Evolutionary conservation across 1,284 basidiomycete genomes (phyloP).

Genomic region (Irpex sp.): DNA sequence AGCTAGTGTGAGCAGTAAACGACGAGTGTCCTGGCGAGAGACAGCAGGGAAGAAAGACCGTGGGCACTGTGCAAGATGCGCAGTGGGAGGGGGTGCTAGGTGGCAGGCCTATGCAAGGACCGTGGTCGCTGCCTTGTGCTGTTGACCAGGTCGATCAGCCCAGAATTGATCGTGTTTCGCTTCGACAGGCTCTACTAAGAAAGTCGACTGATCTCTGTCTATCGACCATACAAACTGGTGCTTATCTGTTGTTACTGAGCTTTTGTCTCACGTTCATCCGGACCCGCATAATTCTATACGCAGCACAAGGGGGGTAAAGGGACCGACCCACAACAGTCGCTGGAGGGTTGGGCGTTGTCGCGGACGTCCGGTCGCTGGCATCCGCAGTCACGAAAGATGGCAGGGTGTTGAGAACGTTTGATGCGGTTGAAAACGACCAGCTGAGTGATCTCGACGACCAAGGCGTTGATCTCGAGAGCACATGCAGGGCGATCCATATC

Average conservation of each 20-base stretch:
- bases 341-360: neutral
- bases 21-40: neutral
- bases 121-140: neutral
- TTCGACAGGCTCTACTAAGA: neutral
- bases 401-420: neutral
- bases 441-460: neutral
- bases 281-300: neutral
- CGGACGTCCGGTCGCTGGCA: neutral
- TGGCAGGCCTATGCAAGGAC: neutral
- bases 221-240: neutral
- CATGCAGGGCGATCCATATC: neutral
- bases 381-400: conserved; percentile 1
- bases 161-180: conserved; percentile 1
- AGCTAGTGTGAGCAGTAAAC: conserved; percentile 11
- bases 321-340: no score
- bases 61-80: neutral
- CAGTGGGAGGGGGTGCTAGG: conserved; percentile 3
- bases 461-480: neutral
- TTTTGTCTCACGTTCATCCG: neutral
- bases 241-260: neutral
- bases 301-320: neutral
- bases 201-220: neutral
- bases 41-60: conserved; percentile 3
- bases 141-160: neutral
- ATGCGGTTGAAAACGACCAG: neutral